These are phyloP conservation scores for Macrocystidia cucumis DNA, from an alignment of 1,284 basidiomycete species.

Conservation along the genomic window DNA sequence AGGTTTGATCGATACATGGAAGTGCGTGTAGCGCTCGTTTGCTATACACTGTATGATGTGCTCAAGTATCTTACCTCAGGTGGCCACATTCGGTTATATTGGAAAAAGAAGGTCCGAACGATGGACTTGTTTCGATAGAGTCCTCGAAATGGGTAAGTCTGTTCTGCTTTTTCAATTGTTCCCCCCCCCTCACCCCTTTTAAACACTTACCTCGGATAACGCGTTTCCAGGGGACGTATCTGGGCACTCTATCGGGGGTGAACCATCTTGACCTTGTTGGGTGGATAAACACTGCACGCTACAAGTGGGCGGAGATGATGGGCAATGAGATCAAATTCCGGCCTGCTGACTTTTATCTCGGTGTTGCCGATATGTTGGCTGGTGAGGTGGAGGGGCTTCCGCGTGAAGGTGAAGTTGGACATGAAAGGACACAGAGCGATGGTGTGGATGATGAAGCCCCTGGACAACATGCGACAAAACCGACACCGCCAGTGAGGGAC, in stretches of 20 bases:
- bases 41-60: neutral
- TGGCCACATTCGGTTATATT: constrained; percentile 81
- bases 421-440: constrained; percentile 10
- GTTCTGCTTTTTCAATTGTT: constrained; percentile 1
- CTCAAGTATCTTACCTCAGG: constrained; percentile 19
- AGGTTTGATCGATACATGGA: constrained; percentile 84
- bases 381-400: constrained; percentile 61
- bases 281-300: constrained; percentile 77
- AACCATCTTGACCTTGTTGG: constrained; percentile 89
- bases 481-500: constrained; percentile 1
- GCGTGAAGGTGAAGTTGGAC: constrained; percentile 21
- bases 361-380: constrained; percentile 68
- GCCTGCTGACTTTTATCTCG: constrained; percentile 83
- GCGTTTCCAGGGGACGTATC: constrained; percentile 58
- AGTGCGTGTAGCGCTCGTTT: constrained; percentile 21
- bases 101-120: constrained; percentile 88
- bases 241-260: constrained; percentile 84
- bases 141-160: constrained; percentile 72
- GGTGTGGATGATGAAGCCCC: constrained; percentile 6
- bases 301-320: constrained; percentile 80
- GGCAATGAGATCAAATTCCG: constrained; percentile 88
- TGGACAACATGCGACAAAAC: constrained; percentile 5
- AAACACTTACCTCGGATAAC: constrained; percentile 2
- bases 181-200: constrained; percentile 5
- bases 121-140: constrained; percentile 81